phyloP scores from a whole-genome alignment of 106 monocot genomes.

The Agapanthus africanus region DNA sequence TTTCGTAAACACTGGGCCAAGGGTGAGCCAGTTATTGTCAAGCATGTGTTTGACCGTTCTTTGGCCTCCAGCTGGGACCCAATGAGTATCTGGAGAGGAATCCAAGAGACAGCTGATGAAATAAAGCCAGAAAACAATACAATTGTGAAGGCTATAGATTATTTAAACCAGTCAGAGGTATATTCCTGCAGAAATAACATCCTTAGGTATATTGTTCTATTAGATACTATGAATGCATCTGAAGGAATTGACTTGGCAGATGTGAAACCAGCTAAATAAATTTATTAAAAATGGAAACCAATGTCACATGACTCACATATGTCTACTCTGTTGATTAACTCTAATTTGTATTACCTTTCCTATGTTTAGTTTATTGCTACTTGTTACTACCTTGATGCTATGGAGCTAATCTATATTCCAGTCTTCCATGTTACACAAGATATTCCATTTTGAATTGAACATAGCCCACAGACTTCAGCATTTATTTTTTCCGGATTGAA shows the following conservation, averaged over 20 bases:
- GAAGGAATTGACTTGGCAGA: neutral
- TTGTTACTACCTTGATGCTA: too few relatives aligned
- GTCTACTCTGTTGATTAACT: too few relatives aligned
- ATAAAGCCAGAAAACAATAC: constrained; percentile 37
- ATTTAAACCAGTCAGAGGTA: constrained; percentile 67
- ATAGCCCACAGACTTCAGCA: too few relatives aligned
- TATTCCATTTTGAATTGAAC: too few relatives aligned
- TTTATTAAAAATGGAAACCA: neutral
- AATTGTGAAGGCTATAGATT: constrained; percentile 59
- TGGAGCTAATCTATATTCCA: too few relatives aligned
- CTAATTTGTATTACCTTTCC: neutral
- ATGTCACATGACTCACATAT: too few relatives aligned
- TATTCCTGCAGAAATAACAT: constrained; percentile 2
- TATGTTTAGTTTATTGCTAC: too few relatives aligned
- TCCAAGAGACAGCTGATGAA: constrained; percentile 56
- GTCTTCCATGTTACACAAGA: too few relatives aligned
- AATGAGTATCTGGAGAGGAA: constrained; percentile 64
- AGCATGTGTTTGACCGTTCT: constrained; percentile 48
- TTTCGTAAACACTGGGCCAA: constrained; percentile 78
- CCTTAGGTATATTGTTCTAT: neutral
- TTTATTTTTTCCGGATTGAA: neutral
- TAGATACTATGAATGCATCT: neutral
- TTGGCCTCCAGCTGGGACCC: constrained; percentile 83
- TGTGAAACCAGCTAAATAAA: neutral
- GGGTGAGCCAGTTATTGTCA: constrained; percentile 74